phyloP scores from a whole-genome alignment of 1,139 yeast species.

The Yamadazyma songkhlaensis region DNA sequence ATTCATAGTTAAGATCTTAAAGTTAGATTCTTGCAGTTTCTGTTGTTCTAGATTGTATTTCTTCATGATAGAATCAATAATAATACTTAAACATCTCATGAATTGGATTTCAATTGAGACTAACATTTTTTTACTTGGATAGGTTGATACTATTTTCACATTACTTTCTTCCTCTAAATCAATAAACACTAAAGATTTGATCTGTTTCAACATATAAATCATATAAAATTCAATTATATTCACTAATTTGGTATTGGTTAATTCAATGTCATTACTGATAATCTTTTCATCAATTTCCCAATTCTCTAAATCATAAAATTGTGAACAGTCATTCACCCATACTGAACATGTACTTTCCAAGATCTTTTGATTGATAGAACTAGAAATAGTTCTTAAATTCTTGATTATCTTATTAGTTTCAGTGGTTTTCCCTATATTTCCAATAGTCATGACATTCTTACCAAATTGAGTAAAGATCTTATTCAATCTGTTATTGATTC shows the following conservation, averaged over 20 bases:
- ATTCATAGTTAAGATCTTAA: conserved; percentile 45
- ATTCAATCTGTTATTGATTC: conserved; percentile 29
- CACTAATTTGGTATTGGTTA: conserved; percentile 31
- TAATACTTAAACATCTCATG: conserved; percentile 43
- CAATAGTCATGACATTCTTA: conserved; percentile 29
- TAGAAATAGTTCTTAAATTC: conserved; percentile 30
- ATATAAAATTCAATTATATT: conserved; percentile 38
- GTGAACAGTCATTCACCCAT: conserved; percentile 50
- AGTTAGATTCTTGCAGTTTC: conserved; percentile 18
- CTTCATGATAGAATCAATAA: conserved; percentile 45
- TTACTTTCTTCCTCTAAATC: conserved; percentile 16
- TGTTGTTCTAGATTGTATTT: conserved; percentile 33
- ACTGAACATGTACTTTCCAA: conserved; percentile 45
- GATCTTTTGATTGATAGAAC: conserved; percentile 36
- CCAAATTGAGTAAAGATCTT: conserved; percentile 34
- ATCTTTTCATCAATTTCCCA: conserved; percentile 33
- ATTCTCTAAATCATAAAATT: conserved; percentile 42
- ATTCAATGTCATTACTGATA: conserved; percentile 5
- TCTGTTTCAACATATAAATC: conserved; percentile 30
- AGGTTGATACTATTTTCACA: conserved; percentile 29
- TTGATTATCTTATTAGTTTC: conserved; percentile 41
- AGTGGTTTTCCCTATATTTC: conserved; percentile 28
- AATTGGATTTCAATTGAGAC: conserved; percentile 48
- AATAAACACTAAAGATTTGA: conserved; percentile 26
- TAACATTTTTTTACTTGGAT: conserved; percentile 41